phyloP scores from a whole-genome alignment of 148 eudicot genomes.

The Camellia japonica region DNA sequence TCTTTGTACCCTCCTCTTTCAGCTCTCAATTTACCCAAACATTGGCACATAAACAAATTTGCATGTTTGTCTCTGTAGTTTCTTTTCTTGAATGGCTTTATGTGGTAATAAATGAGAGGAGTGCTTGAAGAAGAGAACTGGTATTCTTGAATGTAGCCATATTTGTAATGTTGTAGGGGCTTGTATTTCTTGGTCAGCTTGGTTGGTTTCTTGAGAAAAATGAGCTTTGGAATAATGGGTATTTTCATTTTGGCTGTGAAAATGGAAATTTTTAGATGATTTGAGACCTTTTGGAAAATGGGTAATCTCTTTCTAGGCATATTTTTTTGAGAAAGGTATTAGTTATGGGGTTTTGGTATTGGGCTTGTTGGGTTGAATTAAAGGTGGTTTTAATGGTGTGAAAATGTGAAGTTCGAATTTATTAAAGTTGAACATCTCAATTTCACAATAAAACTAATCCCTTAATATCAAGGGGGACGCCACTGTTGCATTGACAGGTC shows the following conservation, averaged over 20 bases:
- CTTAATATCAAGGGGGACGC: too few species aligned
- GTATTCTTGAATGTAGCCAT: constrained; percentile 39
- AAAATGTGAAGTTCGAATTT: background rate
- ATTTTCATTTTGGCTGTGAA: constrained; percentile 33
- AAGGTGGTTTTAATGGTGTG: background rate
- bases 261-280: constrained; percentile 23
- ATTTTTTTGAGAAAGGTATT: constrained; percentile 3
- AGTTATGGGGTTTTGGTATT: background rate
- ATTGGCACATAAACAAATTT: background rate
- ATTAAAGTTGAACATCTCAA: too few species aligned
- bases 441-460: too few species aligned
- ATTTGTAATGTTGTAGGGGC: constrained; percentile 25
- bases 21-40: background rate
- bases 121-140: constrained; percentile 23
- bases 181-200: constrained; percentile 22
- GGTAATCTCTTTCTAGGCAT: constrained; percentile 29
- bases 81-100: background rate
- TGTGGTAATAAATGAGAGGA: background rate
- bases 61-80: background rate
- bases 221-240: constrained; percentile 25
- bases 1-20: background rate
- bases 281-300: constrained; percentile 1
- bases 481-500: too few species aligned
- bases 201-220: constrained; percentile 28
- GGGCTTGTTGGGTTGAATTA: background rate